A percentile compares a stretch with the other conserved stretches of the same genome.
These are phyloP conservation scores for Irpex lacteus DNA, from an alignment of 1,284 basidiomycete genomes.

Conservation along the genomic window DNA sequence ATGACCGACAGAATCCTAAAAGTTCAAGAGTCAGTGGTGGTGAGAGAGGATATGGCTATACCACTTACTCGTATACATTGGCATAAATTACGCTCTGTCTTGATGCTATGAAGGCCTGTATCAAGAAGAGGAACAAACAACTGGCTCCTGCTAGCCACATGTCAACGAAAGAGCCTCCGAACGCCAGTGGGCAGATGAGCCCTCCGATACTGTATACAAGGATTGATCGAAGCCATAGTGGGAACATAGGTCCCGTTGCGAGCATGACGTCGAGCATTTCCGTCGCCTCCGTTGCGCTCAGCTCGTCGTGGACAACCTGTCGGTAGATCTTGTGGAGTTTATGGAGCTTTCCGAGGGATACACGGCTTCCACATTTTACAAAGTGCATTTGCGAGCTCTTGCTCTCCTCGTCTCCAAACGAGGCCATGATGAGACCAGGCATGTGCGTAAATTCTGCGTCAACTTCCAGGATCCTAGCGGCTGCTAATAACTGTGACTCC, in stretches of 20 bases:
- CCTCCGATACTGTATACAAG: constrained; percentile 71
- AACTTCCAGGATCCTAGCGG: constrained; percentile 79
- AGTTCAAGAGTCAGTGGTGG: neutral
- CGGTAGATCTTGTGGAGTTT: constrained; percentile 78
- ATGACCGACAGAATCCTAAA: constrained; percentile 84
- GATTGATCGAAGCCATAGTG: constrained; percentile 54
- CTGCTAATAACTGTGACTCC: constrained; percentile 68
- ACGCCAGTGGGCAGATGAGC: constrained; percentile 79
- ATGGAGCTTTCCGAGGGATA: constrained; percentile 75
- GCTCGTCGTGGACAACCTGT: constrained; percentile 80
- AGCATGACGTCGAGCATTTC: constrained; percentile 46
- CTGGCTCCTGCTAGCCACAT: constrained; percentile 77
- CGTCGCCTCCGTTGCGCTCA: constrained; percentile 74
- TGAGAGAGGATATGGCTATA: constrained; percentile 1
- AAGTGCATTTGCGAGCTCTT: constrained; percentile 82
- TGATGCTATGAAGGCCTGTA: constrained; percentile 70
- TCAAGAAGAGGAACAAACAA: constrained; percentile 61
- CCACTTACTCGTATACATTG: constrained; percentile 84
- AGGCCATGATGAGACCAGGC: constrained; percentile 79
- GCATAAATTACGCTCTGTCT: constrained; percentile 73
- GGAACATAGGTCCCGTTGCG: constrained; percentile 57
- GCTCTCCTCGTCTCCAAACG: constrained; percentile 77
- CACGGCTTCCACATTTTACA: constrained; percentile 68
- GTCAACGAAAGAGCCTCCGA: constrained; percentile 85
- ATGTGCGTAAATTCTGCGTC: constrained; percentile 82